A percentile compares a stretch with the other conserved stretches of the same genome.
Evolutionary conservation across 805 yeast genomes (phyloP).

Genomic region (Kuraishia piskuri): DNA sequence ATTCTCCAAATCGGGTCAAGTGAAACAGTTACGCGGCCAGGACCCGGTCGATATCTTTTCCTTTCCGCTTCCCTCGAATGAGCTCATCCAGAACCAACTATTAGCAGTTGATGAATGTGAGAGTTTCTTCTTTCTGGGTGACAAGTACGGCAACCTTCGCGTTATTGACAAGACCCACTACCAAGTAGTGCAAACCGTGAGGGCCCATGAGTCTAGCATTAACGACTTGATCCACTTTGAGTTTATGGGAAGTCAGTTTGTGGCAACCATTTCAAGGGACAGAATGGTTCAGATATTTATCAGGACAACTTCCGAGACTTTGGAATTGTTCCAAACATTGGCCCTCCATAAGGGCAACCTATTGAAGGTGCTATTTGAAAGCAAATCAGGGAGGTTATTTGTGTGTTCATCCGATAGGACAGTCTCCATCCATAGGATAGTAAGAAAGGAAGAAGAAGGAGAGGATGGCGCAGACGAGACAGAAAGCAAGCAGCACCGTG

Average conservation of each 20-base stretch:
- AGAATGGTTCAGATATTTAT: conserved; percentile 51
- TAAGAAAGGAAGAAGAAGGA: conserved; percentile 14
- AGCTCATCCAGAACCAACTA: conserved; percentile 29
- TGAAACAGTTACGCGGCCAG: conserved; percentile 20
- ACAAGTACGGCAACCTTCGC: conserved; percentile 35
- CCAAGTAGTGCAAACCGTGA: conserved; percentile 18
- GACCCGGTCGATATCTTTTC: not conserved
- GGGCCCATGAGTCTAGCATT: conserved; percentile 45
- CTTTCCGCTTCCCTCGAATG: conserved; percentile 18
- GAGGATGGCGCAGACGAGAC: too few species aligned
- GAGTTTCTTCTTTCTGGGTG: conserved; percentile 32
- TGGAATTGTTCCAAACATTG: conserved; percentile 55
- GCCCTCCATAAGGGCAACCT: conserved; percentile 50
- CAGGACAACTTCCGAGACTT: conserved; percentile 16
- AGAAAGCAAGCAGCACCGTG: too few species aligned
- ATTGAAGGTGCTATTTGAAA: conserved; percentile 23
- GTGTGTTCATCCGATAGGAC: conserved; percentile 59
- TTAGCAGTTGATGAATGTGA: conserved; percentile 29
- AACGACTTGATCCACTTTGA: conserved; percentile 34
- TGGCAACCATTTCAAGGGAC: conserved; percentile 48
- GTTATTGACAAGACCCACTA: conserved; percentile 12
- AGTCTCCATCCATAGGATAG: conserved; percentile 40
- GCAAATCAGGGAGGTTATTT: conserved; percentile 24
- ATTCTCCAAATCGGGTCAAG: conserved; percentile 34
- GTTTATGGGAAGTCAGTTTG: conserved; percentile 18